Conservation (phyloP, 495 filamentous ascomycete genomes). For the Penicillium waksmanii region DNA sequence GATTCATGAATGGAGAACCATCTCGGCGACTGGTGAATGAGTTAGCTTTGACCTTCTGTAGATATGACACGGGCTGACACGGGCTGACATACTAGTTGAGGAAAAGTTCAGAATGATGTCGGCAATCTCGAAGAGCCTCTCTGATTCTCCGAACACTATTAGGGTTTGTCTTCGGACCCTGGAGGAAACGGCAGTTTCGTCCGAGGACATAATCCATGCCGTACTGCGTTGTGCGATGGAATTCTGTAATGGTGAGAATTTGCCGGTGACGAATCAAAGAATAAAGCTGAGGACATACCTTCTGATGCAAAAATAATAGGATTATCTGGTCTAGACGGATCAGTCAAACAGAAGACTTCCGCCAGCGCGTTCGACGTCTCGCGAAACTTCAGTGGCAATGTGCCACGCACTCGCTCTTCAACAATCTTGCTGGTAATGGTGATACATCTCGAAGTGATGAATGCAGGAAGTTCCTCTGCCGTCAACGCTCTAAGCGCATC, state of each 20-base stretch:
- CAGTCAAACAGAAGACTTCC: constrained; percentile 77
- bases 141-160: constrained; percentile 57
- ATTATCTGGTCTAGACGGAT: constrained; percentile 73
- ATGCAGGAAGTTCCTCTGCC: constrained; percentile 70
- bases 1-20: constrained; percentile 67
- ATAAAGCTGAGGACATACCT: constrained; percentile 48
- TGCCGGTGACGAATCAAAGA: not conserved
- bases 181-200: constrained; percentile 66
- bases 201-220: constrained; percentile 60
- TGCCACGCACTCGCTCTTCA: constrained; percentile 39
- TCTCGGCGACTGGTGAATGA: constrained; percentile 52
- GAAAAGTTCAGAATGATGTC: constrained; percentile 68
- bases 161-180: constrained; percentile 58
- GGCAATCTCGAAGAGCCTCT: constrained; percentile 56
- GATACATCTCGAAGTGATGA: constrained; percentile 56
- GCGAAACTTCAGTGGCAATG: constrained; percentile 45
- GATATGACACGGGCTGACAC: not conserved
- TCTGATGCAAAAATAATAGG: constrained; percentile 80
- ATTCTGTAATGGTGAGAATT: constrained; percentile 12
- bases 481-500: constrained; percentile 63
- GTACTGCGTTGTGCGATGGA: constrained; percentile 60
- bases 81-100: constrained; percentile 63
- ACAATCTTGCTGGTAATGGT: constrained; percentile 41
- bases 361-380: constrained; percentile 70
- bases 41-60: not conserved